These are phyloP conservation scores for Aspergillus terreus DNA, from an alignment of 2,329 filamentous ascomycete genomes.

Conservation along the genomic window DNA sequence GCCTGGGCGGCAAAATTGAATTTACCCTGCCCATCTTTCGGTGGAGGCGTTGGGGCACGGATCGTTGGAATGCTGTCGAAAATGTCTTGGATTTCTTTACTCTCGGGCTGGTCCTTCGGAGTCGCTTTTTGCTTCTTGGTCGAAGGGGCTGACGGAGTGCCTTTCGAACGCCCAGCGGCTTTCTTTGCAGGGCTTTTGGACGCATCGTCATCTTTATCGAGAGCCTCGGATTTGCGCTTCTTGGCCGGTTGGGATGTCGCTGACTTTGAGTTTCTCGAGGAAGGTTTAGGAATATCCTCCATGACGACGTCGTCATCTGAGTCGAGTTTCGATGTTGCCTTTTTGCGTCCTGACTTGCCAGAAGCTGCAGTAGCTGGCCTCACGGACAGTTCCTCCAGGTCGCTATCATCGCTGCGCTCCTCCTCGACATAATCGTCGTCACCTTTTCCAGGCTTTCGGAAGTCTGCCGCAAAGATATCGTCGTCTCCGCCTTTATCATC, in stretches of 20 bases:
- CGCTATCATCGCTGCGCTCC: conserved; percentile 47
- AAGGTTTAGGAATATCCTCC: conserved; percentile 47
- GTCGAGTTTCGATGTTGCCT: conserved; percentile 26
- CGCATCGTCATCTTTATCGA: conserved; percentile 51
- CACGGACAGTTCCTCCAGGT: conserved; percentile 61
- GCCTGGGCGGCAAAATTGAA: conserved; percentile 70
- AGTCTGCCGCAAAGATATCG: conserved; percentile 77
- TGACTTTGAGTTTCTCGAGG: conserved; percentile 47
- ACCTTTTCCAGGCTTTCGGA: conserved; percentile 61
- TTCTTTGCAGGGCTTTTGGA: conserved; percentile 58
- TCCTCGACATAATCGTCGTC: conserved; percentile 66
- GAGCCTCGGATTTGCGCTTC: conserved; percentile 57
- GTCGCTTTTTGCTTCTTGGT: conserved; percentile 52
- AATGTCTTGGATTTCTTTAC: conserved; percentile 73
- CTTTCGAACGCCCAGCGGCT: conserved; percentile 34
- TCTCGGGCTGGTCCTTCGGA: conserved; percentile 60
- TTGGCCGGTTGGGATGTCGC: conserved; percentile 32
- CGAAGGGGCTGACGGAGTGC: conserved; percentile 25
- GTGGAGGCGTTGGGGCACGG: conserved; percentile 76
- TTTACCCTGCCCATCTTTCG: conserved; percentile 63
- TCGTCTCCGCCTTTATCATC: conserved; percentile 65
- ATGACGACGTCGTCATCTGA: conserved; percentile 50
- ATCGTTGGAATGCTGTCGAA: conserved; percentile 83
- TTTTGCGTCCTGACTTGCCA: conserved; percentile 39
- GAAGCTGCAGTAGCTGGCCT: conserved; percentile 56